Conservation (phyloP, 345 rosid genomes). For the Combretum micranthum region DNA sequence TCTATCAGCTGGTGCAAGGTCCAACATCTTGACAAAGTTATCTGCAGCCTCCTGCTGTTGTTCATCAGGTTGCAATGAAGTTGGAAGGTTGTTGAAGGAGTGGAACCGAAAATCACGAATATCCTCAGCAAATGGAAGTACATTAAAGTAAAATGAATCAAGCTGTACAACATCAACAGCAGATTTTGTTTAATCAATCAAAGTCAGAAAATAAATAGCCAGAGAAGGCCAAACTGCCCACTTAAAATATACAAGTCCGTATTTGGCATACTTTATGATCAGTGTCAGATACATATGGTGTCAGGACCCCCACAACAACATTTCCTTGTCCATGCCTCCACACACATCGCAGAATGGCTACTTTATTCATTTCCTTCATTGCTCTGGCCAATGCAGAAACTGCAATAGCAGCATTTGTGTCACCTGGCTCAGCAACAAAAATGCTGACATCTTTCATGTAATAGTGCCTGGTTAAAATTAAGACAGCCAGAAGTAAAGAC, state of each 20-base stretch:
- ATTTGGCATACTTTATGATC: constrained; percentile 47
- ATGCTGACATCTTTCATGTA: constrained; percentile 90
- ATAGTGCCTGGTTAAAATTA: constrained; percentile 51
- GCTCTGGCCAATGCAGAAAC: constrained; percentile 87
- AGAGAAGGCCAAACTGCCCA: not conserved
- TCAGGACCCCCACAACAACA: constrained; percentile 74
- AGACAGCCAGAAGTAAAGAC: not conserved
- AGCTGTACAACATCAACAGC: constrained; percentile 43
- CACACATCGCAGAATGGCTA: constrained; percentile 86
- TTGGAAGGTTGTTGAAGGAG: constrained; percentile 67
- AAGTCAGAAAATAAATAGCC: constrained; percentile 9
- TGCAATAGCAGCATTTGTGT: constrained; percentile 48
- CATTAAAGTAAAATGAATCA: constrained; percentile 84
- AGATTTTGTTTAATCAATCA: constrained; percentile 6
- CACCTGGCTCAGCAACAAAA: constrained; percentile 79
- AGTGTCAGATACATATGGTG: constrained; percentile 64
- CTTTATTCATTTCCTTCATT: constrained; percentile 68
- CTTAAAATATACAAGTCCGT: constrained; percentile 3
- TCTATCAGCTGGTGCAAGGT: constrained; percentile 64
- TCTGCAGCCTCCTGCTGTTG: constrained; percentile 81
- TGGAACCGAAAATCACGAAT: constrained; percentile 86
- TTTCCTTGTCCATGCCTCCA: constrained; percentile 84
- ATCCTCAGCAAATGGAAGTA: constrained; percentile 86
- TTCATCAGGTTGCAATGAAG: constrained; percentile 63
- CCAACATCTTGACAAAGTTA: constrained; percentile 73